phyloP scores from a whole-genome alignment of 1,139 yeast genomes.

The Pichia sp. region DNA sequence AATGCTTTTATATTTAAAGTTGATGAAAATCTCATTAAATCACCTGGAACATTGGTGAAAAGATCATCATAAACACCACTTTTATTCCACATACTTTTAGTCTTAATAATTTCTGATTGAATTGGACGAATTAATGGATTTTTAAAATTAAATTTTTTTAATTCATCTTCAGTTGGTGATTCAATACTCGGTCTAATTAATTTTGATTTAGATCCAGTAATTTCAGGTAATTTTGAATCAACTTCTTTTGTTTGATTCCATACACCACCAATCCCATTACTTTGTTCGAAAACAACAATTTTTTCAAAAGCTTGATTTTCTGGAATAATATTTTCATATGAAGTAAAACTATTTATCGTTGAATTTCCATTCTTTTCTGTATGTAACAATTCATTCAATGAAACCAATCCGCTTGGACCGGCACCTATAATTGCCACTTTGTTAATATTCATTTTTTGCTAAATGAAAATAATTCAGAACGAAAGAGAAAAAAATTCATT shows the following conservation, averaged over 20 bases:
- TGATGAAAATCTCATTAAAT: slow-evolving; percentile 39
- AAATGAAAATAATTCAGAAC: too few species aligned
- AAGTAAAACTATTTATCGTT: slow-evolving; percentile 7
- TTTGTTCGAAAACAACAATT: slow-evolving; percentile 35
- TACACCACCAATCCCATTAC: slow-evolving; percentile 33
- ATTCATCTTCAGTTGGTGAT: too few species aligned
- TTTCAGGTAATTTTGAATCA: too few species aligned
- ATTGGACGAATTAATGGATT: too few species aligned
- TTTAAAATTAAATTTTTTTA: too few species aligned
- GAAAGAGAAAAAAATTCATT: too few species aligned
- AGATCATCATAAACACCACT: slow-evolving; percentile 36
- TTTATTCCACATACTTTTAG: slow-evolving; percentile 31
- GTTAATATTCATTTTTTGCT: slow-evolving; percentile 26
- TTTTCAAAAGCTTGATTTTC: slow-evolving; percentile 26
- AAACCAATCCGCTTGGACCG: slow-evolving; percentile 17
- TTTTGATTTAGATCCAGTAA: too few species aligned
- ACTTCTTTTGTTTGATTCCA: slow-evolving; percentile 29
- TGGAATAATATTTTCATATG: slow-evolving; percentile 8
- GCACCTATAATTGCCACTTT: slow-evolving; percentile 17
- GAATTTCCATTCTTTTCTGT: slow-evolving; percentile 14
- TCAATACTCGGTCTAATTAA: too few species aligned
- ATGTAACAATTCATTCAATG: slow-evolving; percentile 17
- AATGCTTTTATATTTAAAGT: slow-evolving; percentile 9
- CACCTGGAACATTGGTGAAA: slow-evolving; percentile 42
- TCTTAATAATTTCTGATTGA: too few species aligned